Evolutionary conservation across 805 yeast genomes (phyloP).

Genomic region (Priceomyces melissophilus): DNA sequence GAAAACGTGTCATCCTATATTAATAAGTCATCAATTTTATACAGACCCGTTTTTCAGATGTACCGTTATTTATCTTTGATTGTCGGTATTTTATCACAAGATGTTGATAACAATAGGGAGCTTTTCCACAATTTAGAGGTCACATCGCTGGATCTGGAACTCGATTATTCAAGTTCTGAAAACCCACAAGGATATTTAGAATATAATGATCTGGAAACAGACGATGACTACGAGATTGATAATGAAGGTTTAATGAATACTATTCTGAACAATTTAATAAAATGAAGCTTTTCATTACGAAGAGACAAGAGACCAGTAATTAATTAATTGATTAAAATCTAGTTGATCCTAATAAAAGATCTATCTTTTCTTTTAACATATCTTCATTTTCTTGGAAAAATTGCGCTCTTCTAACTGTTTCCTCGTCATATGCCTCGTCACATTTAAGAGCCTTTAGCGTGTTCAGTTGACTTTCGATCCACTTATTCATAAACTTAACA

Average conservation of each 20-base stretch:
- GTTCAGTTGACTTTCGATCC: conserved; percentile 78
- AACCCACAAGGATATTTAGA: too few species aligned
- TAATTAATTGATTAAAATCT: conserved; percentile 26
- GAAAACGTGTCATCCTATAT: conserved; percentile 6
- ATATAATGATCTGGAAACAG: too few species aligned
- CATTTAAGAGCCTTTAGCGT: conserved; percentile 83
- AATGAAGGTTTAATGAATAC: too few species aligned
- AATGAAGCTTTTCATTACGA: too few species aligned
- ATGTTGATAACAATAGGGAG: too few species aligned
- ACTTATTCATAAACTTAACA: conserved; percentile 63
- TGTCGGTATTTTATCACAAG: too few species aligned
- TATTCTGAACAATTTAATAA: too few species aligned
- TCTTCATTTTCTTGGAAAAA: conserved; percentile 69
- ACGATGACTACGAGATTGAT: too few species aligned
- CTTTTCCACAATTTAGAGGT: too few species aligned
- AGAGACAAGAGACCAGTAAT: too few species aligned
- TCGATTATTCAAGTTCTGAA: too few species aligned
- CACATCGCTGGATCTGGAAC: too few species aligned
- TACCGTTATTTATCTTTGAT: conserved; percentile 10
- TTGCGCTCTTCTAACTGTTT: conserved; percentile 76
- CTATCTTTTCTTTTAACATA: conserved; percentile 72
- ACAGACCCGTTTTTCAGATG: conserved; percentile 26
- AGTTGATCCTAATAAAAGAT: conserved; percentile 62
- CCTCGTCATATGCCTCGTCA: conserved; percentile 88
- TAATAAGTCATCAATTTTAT: conserved; percentile 17